Conservation (phyloP, 257 asterid species). For the Gentiana straminea region DNA sequence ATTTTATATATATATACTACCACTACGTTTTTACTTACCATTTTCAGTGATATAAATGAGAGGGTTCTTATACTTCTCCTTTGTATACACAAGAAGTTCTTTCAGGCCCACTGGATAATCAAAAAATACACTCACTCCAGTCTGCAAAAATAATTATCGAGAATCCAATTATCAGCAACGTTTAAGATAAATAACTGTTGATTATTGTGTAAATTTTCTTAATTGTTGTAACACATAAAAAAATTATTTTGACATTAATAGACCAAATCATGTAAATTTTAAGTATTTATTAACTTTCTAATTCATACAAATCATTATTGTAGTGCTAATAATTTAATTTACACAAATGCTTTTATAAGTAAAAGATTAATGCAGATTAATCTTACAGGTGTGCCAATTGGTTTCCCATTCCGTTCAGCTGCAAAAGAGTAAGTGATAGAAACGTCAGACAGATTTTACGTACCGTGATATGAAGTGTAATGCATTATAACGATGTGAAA, state of each 20-base stretch:
- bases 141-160: not conserved
- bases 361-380: not conserved
- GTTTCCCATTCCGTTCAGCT: slow-evolving; percentile 28
- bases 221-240: not conserved
- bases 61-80: slow-evolving; percentile 16
- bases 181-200: no score
- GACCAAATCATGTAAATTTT: no score
- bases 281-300: no score
- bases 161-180: no score
- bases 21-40: slow-evolving; percentile 6
- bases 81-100: slow-evolving; percentile 9
- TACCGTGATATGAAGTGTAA: not conserved
- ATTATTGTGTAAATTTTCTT: no score
- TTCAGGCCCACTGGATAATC: not conserved
- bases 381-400: slow-evolving; percentile 35
- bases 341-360: not conserved
- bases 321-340: no score
- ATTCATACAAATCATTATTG: not conserved
- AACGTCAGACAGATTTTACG: not conserved
- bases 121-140: not conserved
- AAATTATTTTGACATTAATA: no score
- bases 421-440: slow-evolving; percentile 1
- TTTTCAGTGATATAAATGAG: slow-evolving; percentile 15
- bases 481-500: no score
- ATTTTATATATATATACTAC: no score